Evolutionary conservation across 306 rosid genomes (phyloP), one percentile per base, ranked within the genome.

Genomic region (Trichosanthes cucumerina): DNA sequence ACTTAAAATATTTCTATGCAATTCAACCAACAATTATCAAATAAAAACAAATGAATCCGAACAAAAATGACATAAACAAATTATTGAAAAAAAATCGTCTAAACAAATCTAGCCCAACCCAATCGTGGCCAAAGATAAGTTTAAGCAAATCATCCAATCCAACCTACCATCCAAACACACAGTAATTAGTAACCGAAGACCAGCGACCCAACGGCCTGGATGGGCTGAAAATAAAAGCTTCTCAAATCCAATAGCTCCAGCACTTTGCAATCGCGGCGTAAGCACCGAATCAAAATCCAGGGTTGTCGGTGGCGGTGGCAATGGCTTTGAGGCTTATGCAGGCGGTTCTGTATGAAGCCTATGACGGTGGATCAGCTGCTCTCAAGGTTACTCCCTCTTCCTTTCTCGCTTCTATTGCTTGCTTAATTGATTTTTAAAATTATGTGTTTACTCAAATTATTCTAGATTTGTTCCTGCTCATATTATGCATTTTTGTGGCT

Each of bases 341-440:
- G 46, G 98, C 96, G 16, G 82, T 93, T 86, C 89, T 81, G 62
- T 93, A 88, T 79, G 47, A 53, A 49, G 4, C 84, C 77, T 91
- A 91, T 15, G 92, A 93, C 21, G 91, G 92, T 31, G 98, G 97
- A 76, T 81, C 92, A 12, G 12, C 88, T 38, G 90, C 66, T 21
- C 82, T 93, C 41, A 82, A 86, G 98, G 96, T 44, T 33, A n/a
- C n/a, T 64, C 62, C 68, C 13, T 0, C 3, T 16, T 77, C n/a
- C 28, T 46, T n/a, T 44, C 60, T 36, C 54, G 36, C 26, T 79
- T 39, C 15, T 10, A 15, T 74, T 65, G 12, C 52, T 18, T 34
- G 24, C 33, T 53, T 33, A 33, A 31, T 74, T 14, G 12, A 9
- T 44, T 46, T 69, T 41, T 69, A 3, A 8, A 23, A 58, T 10